Conservation (phyloP, 2,329 filamentous ascomycete genomes). For the Colletotrichum neosansevieriae region DNA sequence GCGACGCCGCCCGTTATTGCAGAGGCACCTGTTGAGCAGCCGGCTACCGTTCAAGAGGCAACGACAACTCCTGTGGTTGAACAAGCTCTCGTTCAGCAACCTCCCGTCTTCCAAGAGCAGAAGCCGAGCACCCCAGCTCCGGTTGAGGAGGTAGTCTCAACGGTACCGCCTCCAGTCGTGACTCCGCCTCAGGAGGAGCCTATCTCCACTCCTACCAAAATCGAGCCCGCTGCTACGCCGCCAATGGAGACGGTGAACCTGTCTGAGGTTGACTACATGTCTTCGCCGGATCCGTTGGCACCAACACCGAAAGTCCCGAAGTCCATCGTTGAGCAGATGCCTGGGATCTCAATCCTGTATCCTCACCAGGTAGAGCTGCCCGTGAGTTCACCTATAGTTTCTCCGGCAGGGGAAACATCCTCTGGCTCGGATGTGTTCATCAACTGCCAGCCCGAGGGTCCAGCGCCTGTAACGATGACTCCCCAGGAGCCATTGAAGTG, state of each 20-base stretch:
- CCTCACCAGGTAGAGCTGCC: conserved; percentile 43
- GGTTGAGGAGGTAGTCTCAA: neutral
- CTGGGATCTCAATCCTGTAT: conserved; percentile 39
- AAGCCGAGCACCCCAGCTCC: conserved; percentile 32
- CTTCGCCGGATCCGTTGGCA: conserved; percentile 5
- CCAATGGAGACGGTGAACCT: conserved; percentile 7
- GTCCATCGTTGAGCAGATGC: conserved; percentile 13
- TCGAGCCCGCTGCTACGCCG: neutral
- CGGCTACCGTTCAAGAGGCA: neutral
- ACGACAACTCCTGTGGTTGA: neutral
- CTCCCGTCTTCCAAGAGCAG: conserved; percentile 34
- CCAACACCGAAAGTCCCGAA: conserved; percentile 27
- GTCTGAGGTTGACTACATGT: neutral
- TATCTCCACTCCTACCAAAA: conserved; percentile 7
- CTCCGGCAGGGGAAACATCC: conserved; percentile 40
- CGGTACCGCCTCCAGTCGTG: conserved; percentile 14
- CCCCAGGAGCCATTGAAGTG: conserved; percentile 60
- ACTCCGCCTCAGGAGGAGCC: conserved; percentile 30
- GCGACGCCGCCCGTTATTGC: conserved; percentile 40
- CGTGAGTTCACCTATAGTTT: conserved; percentile 48
- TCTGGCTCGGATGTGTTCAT: conserved; percentile 59
- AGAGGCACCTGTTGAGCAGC: neutral
- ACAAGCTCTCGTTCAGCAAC: conserved; percentile 34
- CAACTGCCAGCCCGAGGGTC: conserved; percentile 68
- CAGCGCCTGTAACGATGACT: conserved; percentile 53